Evolutionary conservation across 2,329 filamentous ascomycete genomes (phyloP), one percentile per base, ranked within the genome.

Genomic region (Nemania serpens): DNA sequence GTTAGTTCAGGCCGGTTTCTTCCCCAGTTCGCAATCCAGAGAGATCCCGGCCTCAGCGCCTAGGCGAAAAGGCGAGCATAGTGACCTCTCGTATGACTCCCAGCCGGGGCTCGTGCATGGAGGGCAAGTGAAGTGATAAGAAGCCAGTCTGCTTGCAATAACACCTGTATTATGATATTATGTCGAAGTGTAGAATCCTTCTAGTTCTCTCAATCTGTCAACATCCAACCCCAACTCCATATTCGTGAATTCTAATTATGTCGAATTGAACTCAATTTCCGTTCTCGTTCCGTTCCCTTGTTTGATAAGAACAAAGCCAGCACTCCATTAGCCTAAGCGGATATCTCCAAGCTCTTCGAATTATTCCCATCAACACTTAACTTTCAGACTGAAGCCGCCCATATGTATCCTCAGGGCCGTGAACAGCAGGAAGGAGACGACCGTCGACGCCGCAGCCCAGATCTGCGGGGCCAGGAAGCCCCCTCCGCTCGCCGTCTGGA

Each of bases 391-490:
- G 39, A 66, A 63, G 2, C 72, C 70, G 6, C 52, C 69, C 39
- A 56, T 66, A 11, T 67, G 61, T 1, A 72, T 17, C 25, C 70
- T 69, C 5, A 68, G 64, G 10, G 59, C 47, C 7, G 57, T 46
- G 7, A 74, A 67, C 17, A 75, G 47, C 0, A 66, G 25, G 2
- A 68, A 70, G 2, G 69, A 70, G 1, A 76, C 18, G 0, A 71
- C 49, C n/a, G 70, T 73, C 22, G 71, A 70, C 5, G 65, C 45
- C 0, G 70, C 74, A 1, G 75, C 75, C 76, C 76, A 78, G 1
- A 70, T 68, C 51, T 75, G 74, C 1, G 75, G 69, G 1, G 65
- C 70, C 0, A 53, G 67, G 36, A 71, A 73, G 1, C 63, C 64
- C 0, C 73, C 73, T 17, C 69, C 71, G 0, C 60, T 68, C 1